A percentile compares a stretch with the other conserved stretches of the same genome.
phyloP scores from a whole-genome alignment of 2,329 filamentous ascomycete genomes.

The Verticillium alfalfae region DNA sequence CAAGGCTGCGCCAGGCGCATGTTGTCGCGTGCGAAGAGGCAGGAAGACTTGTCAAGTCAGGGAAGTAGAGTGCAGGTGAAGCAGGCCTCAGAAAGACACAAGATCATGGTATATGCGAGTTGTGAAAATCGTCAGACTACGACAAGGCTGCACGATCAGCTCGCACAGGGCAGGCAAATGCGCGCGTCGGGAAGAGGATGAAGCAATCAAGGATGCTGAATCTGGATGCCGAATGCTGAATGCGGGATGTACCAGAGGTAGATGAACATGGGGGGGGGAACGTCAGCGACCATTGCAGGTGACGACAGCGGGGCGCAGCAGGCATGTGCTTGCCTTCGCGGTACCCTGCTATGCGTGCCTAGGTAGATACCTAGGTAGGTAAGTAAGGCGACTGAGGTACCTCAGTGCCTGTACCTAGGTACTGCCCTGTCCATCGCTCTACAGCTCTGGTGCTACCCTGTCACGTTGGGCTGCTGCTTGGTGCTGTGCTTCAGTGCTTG shows the following conservation, averaged over 20 bases:
- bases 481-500: no score
- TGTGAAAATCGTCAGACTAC: background rate
- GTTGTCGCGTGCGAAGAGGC: background rate
- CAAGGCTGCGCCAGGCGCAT: background rate
- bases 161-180: background rate
- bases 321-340: no score
- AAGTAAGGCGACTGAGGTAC: no score
- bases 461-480: no score
- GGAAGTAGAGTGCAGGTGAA: background rate
- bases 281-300: background rate
- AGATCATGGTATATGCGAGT: background rate
- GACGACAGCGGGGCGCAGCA: background rate
- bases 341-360: background rate
- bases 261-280: background rate
- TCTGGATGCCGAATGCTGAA: background rate
- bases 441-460: no score
- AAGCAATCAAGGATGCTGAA: background rate
- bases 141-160: background rate
- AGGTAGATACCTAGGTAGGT: no score
- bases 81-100: background rate
- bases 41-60: background rate
- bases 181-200: background rate
- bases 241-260: background rate
- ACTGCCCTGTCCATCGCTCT: no score
- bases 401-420: no score